Evolutionary conservation across 2,329 filamentous ascomycete genomes (phyloP).

Genomic region (Neonectria coccinea): DNA sequence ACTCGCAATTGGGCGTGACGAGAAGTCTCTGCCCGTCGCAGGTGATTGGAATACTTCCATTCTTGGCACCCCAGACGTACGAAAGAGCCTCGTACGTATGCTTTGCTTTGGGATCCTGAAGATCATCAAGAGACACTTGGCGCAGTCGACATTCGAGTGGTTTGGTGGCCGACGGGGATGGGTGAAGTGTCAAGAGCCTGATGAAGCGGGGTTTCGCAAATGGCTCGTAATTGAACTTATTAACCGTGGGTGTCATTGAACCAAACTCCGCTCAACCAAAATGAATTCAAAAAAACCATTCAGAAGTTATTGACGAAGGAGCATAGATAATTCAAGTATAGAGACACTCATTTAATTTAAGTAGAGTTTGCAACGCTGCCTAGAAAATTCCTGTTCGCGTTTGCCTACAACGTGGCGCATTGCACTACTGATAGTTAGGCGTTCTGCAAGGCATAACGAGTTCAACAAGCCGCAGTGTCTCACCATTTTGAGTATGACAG

Average conservation of each 20-base stretch:
- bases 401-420: neutral
- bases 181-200: slow-evolving; percentile 1
- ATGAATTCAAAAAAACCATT: neutral
- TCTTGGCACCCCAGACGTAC: neutral
- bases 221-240: neutral
- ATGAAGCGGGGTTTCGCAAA: neutral
- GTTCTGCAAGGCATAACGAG: neutral
- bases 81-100: slow-evolving; percentile 2
- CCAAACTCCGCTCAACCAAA: neutral
- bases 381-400: neutral
- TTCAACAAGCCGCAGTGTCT: too few species aligned
- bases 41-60: neutral
- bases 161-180: neutral
- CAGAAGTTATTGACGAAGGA: neutral
- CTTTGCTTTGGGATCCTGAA: neutral
- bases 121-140: slow-evolving; percentile 5
- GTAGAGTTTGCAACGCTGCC: neutral
- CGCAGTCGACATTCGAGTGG: neutral
- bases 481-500: too few species aligned
- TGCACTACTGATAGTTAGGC: neutral
- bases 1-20: neutral
- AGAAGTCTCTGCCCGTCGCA: neutral
- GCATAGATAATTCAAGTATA: neutral
- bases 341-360: too few species aligned
- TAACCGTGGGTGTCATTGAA: neutral